Conservation (phyloP, 2,329 filamentous ascomycete species). For the Hymenotorrendiella dingleyae region DNA sequence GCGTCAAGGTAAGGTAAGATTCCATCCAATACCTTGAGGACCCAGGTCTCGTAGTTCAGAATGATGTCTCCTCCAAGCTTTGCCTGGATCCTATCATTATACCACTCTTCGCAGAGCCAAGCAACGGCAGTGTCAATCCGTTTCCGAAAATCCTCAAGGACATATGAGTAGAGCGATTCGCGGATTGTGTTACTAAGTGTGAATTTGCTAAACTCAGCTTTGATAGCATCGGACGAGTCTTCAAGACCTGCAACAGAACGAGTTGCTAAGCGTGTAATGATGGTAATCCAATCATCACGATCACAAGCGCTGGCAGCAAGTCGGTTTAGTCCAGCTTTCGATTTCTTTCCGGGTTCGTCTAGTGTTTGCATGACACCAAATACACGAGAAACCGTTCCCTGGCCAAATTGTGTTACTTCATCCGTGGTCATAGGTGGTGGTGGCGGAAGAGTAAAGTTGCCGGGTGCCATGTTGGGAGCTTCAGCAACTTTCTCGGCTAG, state of each 20-base stretch:
- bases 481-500: conserved; percentile 42
- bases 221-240: conserved; percentile 42
- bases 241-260: conserved; percentile 68
- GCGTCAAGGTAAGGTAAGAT: conserved; percentile 88
- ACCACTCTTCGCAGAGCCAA: conserved; percentile 98
- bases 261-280: conserved; percentile 80
- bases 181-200: conserved; percentile 66
- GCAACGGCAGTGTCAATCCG: conserved; percentile 86
- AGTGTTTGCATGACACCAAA: conserved; percentile 71
- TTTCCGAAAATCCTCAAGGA: conserved; percentile 85
- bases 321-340: conserved; percentile 71
- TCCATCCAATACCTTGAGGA: conserved; percentile 75
- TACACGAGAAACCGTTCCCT: conserved; percentile 68
- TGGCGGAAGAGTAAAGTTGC: conserved; percentile 72
- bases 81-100: conserved; percentile 67
- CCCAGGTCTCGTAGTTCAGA: conserved; percentile 72
- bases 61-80: conserved; percentile 41
- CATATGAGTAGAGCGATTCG: conserved; percentile 74
- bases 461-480: conserved; percentile 46
- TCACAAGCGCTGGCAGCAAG: conserved; percentile 80
- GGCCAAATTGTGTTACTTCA: conserved; percentile 67
- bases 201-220: conserved; percentile 44
- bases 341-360: conserved; percentile 60
- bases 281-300: conserved; percentile 83
- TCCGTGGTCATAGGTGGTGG: conserved; percentile 68